Percentiles rank a stretch among this genome's conserved stretches.
Conservation (phyloP, 805 yeast genomes). For the Saturnispora kantuleensis region DNA sequence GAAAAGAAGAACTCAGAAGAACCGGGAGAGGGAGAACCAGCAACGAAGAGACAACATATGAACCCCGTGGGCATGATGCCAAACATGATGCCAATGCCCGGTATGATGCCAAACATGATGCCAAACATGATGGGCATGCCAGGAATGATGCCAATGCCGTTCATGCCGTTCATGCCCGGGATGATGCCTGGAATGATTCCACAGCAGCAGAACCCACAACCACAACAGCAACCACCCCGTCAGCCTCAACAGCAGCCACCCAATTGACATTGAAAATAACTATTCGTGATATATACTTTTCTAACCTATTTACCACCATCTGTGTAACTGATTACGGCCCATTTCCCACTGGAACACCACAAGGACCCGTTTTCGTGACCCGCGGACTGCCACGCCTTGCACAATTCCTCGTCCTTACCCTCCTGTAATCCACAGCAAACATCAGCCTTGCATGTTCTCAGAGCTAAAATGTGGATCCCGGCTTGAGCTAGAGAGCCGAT, state of each 20-base stretch:
- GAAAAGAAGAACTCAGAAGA: slow-evolving; percentile 13
- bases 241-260: not conserved
- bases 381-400: slow-evolving; percentile 41
- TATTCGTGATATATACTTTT: no score
- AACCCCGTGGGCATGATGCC: slow-evolving; percentile 11
- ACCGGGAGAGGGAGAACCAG: slow-evolving; percentile 7
- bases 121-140: slow-evolving; percentile 11
- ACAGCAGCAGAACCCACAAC: not conserved
- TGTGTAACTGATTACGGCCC: slow-evolving; percentile 76
- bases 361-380: slow-evolving; percentile 59
- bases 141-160: slow-evolving; percentile 24
- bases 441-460: slow-evolving; percentile 95
- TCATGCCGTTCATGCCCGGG: slow-evolving; percentile 27
- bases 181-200: slow-evolving; percentile 9
- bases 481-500: slow-evolving; percentile 57
- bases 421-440: slow-evolving; percentile 76
- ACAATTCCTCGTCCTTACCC: slow-evolving; percentile 64
- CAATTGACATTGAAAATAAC: not conserved
- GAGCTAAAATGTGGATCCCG: slow-evolving; percentile 56
- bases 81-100: slow-evolving; percentile 18
- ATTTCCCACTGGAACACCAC: slow-evolving; percentile 87
- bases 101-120: slow-evolving; percentile 11
- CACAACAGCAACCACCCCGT: not conserved
- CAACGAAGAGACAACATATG: slow-evolving; percentile 12
- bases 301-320: slow-evolving; percentile 23